phyloP scores from a whole-genome alignment of 2,329 filamentous ascomycete genomes.

The Blastomyces emzantsi region DNA sequence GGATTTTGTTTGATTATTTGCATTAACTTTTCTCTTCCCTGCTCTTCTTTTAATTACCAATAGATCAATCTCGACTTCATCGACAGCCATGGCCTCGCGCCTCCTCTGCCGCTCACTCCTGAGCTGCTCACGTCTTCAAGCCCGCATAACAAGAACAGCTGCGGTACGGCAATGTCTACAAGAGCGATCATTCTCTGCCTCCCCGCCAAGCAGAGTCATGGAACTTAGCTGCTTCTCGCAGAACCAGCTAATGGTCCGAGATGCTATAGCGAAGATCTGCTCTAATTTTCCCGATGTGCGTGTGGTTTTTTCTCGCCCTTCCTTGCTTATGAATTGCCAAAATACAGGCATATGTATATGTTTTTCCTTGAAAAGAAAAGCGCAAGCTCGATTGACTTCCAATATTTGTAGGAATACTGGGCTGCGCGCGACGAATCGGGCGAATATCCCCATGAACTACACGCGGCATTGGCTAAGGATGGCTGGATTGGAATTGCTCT shows the following conservation, averaged over 20 bases:
- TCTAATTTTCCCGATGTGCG: conserved; percentile 57
- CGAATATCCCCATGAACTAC: conserved; percentile 65
- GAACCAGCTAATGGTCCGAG: conserved; percentile 62
- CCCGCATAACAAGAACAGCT: not conserved
- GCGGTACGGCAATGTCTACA: conserved; percentile 5
- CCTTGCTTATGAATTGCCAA: conserved; percentile 1
- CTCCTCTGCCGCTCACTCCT: conserved; percentile 9
- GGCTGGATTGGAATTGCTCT: conserved; percentile 78
- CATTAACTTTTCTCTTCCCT: not conserved
- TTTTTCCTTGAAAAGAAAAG: no score
- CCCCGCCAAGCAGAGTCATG: conserved; percentile 47
- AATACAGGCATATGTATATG: not conserved
- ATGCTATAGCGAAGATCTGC: conserved; percentile 61
- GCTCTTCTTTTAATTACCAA: not conserved
- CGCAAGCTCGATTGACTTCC: not conserved
- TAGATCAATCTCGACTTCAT: not conserved
- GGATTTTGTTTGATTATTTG: not conserved
- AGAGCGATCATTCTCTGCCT: conserved; percentile 26
- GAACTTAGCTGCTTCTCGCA: conserved; percentile 63
- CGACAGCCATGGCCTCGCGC: conserved; percentile 11
- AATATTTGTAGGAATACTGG: conserved; percentile 54
- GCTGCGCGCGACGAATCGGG: conserved; percentile 61
- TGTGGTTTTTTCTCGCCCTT: conserved; percentile 4
- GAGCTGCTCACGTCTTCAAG: not conserved
- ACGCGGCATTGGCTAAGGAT: conserved; percentile 61